These are phyloP conservation scores for Basipetospora chlamydospora DNA, from an alignment of 2,329 filamentous ascomycete species.

Conservation along the genomic window DNA sequence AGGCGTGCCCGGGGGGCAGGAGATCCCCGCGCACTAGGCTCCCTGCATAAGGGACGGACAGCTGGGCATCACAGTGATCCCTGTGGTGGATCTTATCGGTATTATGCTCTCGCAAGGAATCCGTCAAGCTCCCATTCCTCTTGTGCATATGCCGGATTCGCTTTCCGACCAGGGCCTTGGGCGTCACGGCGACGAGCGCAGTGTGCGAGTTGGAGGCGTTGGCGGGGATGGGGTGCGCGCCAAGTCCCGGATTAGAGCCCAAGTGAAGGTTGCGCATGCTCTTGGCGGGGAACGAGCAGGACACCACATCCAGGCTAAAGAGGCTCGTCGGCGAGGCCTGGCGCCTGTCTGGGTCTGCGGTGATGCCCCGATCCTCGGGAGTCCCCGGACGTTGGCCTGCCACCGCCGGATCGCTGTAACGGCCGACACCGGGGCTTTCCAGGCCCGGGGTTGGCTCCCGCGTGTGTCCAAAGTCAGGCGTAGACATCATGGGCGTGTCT, in stretches of 20 bases:
- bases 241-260: slow-evolving; percentile 26
- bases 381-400: slow-evolving; percentile 27
- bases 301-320: slow-evolving; percentile 45
- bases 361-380: slow-evolving; percentile 22
- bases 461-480: neutral
- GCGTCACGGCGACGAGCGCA: slow-evolving; percentile 42
- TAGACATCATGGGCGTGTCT: slow-evolving; percentile 18
- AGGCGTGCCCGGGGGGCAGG: slow-evolving; percentile 68
- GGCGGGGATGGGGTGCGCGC: slow-evolving; percentile 41
- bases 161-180: slow-evolving; percentile 43
- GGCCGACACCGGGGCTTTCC: no score
- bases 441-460: slow-evolving; percentile 13
- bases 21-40: slow-evolving; percentile 79
- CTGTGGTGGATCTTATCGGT: slow-evolving; percentile 35
- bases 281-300: slow-evolving; percentile 49
- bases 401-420: slow-evolving; percentile 13
- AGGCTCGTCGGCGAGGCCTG: slow-evolving; percentile 35
- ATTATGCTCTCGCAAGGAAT: slow-evolving; percentile 61
- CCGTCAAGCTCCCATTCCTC: slow-evolving; percentile 74
- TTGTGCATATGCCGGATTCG: slow-evolving; percentile 53
- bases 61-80: slow-evolving; percentile 22
- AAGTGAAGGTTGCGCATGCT: slow-evolving; percentile 23
- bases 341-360: slow-evolving; percentile 16
- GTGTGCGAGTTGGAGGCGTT: slow-evolving; percentile 30
- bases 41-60: slow-evolving; percentile 57